These are phyloP conservation scores for Lignosus rhinocerotis DNA, from an alignment of 1,284 basidiomycete species.

Conservation along the genomic window DNA sequence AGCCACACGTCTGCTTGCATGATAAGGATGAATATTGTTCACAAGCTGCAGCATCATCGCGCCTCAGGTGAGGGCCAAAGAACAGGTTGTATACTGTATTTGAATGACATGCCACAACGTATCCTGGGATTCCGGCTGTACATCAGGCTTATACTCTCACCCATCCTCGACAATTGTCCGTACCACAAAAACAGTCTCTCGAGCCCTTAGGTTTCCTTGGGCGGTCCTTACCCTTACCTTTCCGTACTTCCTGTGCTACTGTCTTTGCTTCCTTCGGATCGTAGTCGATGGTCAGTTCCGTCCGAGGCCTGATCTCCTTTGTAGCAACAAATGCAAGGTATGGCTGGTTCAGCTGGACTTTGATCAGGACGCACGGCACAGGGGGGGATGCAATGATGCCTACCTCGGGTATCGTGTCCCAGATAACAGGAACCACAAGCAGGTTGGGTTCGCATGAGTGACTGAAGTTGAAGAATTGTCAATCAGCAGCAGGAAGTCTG, in stretches of 20 bases:
- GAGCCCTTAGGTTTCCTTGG: constrained; percentile 15
- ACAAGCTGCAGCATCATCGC: no score
- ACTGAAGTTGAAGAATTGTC: constrained; percentile 33
- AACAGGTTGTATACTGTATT: no score
- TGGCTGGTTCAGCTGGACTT: constrained; percentile 51
- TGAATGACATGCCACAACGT: no score
- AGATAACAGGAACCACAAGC: constrained; percentile 55
- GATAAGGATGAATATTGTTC: no score
- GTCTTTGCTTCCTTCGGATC: constrained; percentile 41
- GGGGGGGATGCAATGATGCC: constrained; percentile 17
- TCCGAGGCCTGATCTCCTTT: constrained; percentile 45
- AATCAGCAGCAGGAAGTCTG: no score
- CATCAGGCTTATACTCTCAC: constrained; percentile 22
- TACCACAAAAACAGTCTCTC: constrained; percentile 24
- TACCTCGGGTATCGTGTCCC: constrained; percentile 59
- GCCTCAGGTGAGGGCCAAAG: no score
- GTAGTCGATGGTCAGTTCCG: constrained; percentile 68
- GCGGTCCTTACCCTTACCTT: constrained; percentile 33
- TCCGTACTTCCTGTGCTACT: constrained; percentile 25
- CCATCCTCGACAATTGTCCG: constrained; percentile 27
- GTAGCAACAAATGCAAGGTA: constrained; percentile 60
- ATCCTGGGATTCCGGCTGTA: neutral
- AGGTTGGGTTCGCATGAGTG: constrained; percentile 68
- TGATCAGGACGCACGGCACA: neutral
- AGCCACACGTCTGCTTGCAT: no score